These are phyloP conservation scores for Sclerotinia trifoliorum DNA, from an alignment of 2,329 filamentous ascomycete species.

Conservation along the genomic window DNA sequence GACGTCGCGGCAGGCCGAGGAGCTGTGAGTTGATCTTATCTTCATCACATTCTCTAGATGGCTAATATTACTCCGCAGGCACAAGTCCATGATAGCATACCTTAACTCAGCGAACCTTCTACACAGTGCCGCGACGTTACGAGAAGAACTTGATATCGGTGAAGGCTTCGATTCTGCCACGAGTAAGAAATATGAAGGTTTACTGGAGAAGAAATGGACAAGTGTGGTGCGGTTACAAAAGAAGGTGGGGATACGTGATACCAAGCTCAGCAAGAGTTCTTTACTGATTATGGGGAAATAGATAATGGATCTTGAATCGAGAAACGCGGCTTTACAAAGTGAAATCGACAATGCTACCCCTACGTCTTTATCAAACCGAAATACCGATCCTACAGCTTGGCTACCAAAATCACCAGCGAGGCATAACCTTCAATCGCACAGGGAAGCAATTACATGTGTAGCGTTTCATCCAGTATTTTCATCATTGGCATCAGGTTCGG, in stretches of 20 bases:
- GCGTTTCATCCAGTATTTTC: slow-evolving; percentile 93
- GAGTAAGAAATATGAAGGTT: slow-evolving; percentile 88
- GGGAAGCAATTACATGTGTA: slow-evolving; percentile 77
- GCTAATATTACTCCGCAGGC: slow-evolving; percentile 51
- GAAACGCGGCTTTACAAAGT: slow-evolving; percentile 68
- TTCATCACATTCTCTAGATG: slow-evolving; percentile 25
- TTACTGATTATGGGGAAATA: slow-evolving; percentile 41
- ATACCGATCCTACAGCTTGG: slow-evolving; percentile 83
- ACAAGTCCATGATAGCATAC: slow-evolving; percentile 93
- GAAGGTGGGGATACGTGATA: slow-evolving; percentile 59
- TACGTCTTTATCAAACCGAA: slow-evolving; percentile 69
- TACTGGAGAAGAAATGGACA: slow-evolving; percentile 98
- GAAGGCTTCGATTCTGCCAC: slow-evolving; percentile 73
- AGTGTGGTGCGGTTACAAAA: slow-evolving; percentile 92
- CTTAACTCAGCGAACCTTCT: slow-evolving; percentile 70
- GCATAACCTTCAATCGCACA: slow-evolving; percentile 80
- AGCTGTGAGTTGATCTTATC: slow-evolving; percentile 63
- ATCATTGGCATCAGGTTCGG: slow-evolving; percentile 83
- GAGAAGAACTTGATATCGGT: slow-evolving; percentile 72
- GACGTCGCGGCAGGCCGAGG: slow-evolving; percentile 79
- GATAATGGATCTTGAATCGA: slow-evolving; percentile 91
- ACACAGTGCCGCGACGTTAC: slow-evolving; percentile 67
- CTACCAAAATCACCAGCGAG: slow-evolving; percentile 79
- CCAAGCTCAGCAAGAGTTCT: slow-evolving; percentile 7
- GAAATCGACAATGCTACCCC: slow-evolving; percentile 85